Conservation (phyloP, 148 eudicot species). For the Dysphania ambrosioides region DNA sequence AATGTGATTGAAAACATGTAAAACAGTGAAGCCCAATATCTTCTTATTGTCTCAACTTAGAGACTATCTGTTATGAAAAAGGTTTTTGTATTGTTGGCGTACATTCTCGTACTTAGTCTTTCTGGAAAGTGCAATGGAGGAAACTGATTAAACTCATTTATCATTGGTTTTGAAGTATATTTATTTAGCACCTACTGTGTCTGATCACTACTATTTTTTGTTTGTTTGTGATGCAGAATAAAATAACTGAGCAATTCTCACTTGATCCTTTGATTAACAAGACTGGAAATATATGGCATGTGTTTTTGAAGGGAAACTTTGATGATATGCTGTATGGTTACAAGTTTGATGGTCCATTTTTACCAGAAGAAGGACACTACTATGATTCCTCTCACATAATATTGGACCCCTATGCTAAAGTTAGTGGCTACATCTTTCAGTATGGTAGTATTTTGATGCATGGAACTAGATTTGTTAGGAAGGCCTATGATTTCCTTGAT, state of each 20-base stretch:
- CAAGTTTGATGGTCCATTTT: slow-evolving; percentile 73
- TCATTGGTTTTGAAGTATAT: neutral
- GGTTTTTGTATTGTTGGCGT: neutral
- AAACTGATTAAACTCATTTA: neutral
- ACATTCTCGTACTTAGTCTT: neutral
- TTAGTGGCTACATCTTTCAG: slow-evolving; percentile 31
- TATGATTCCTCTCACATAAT: slow-evolving; percentile 67
- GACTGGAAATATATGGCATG: slow-evolving; percentile 96
- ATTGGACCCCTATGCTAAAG: slow-evolving; percentile 94
- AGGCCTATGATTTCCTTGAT: neutral
- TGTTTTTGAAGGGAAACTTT: slow-evolving; percentile 74
- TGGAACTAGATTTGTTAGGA: slow-evolving; percentile 8
- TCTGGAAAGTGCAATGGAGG: neutral
- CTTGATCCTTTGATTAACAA: slow-evolving; percentile 71
- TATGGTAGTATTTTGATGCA: slow-evolving; percentile 2
- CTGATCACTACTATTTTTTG: slow-evolving; percentile 5
- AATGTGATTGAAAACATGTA: neutral
- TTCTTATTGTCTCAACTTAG: neutral
- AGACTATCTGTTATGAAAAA: neutral
- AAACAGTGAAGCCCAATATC: neutral
- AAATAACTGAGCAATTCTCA: slow-evolving; percentile 65
- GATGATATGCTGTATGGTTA: slow-evolving; percentile 71
- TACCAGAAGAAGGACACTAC: slow-evolving; percentile 74
- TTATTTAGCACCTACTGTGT: neutral
- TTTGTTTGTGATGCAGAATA: slow-evolving; percentile 50